Evolutionary conservation across 805 yeast species (phyloP).

Genomic region (Schwanniomyces polymorphus): DNA sequence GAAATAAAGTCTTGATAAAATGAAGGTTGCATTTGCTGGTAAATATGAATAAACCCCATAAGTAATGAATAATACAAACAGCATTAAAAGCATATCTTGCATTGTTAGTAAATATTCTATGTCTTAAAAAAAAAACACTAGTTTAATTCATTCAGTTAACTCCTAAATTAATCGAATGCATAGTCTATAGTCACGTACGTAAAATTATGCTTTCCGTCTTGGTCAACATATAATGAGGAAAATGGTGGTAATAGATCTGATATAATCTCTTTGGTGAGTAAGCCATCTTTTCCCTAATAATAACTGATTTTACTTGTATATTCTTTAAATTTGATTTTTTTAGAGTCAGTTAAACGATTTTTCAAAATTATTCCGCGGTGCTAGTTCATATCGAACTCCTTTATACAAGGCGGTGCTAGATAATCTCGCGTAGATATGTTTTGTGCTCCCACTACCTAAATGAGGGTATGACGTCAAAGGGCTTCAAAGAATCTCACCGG

Average conservation of each 20-base stretch:
- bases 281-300: neutral
- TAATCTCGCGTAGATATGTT: too few species aligned
- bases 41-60: conserved; percentile 26
- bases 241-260: conserved; percentile 39
- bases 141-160: neutral
- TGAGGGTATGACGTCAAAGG: too few species aligned
- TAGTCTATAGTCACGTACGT: conserved; percentile 12
- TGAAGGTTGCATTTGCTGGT: conserved; percentile 26
- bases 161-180: neutral
- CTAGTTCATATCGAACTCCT: neutral
- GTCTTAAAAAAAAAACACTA: neutral
- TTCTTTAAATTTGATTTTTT: too few species aligned
- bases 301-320: too few species aligned
- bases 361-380: neutral
- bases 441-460: too few species aligned
- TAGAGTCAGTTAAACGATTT: neutral
- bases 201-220: conserved; percentile 35
- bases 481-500: too few species aligned
- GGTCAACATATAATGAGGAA: conserved; percentile 53
- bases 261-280: conserved; percentile 9
- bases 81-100: conserved; percentile 18
- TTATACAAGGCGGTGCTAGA: too few species aligned
- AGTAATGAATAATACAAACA: conserved; percentile 22
- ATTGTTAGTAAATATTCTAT: conserved; percentile 4
- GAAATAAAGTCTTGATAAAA: conserved; percentile 31